Conservation (phyloP, 169 alveolate genomes). For the Eimeria tenella region DNA sequence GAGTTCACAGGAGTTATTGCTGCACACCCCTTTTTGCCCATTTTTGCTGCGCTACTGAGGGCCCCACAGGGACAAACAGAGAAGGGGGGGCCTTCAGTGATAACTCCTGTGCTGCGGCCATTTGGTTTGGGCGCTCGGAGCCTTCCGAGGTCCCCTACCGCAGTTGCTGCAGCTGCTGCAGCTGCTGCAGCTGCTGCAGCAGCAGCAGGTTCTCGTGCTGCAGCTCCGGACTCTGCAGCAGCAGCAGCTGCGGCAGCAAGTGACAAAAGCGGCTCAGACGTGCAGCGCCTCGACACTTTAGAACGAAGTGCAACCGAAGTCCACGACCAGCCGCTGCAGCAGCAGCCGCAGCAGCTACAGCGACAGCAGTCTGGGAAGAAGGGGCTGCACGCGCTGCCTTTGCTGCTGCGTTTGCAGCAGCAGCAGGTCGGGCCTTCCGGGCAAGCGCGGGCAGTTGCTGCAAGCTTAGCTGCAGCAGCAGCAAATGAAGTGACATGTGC, state of each 20-base stretch:
- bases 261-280: neutral
- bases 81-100: conserved; percentile 15
- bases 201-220: neutral
- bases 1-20: conserved; percentile 64
- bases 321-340: neutral
- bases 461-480: conserved; percentile 26
- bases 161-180: conserved; percentile 3
- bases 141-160: conserved; percentile 41
- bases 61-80: conserved; percentile 3
- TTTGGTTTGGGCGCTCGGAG: conserved; percentile 73
- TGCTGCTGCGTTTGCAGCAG: conserved; percentile 16
- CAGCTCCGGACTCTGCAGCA: neutral
- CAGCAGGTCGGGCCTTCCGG: neutral
- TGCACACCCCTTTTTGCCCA: conserved; percentile 72
- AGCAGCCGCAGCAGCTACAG: conserved; percentile 50
- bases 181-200: conserved; percentile 4
- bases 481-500: conserved; percentile 43
- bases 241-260: conserved; percentile 33
- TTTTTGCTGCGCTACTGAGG: conserved; percentile 65
- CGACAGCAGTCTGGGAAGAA: conserved; percentile 36
- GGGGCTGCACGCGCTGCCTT: conserved; percentile 21
- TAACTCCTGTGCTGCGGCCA: conserved; percentile 59
- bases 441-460: neutral
- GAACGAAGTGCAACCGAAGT: neutral
- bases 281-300: neutral